These are phyloP conservation scores for Phytophthora niederhauseri DNA, from an alignment of 352 stramenopile genomes.

Conservation along the genomic window DNA sequence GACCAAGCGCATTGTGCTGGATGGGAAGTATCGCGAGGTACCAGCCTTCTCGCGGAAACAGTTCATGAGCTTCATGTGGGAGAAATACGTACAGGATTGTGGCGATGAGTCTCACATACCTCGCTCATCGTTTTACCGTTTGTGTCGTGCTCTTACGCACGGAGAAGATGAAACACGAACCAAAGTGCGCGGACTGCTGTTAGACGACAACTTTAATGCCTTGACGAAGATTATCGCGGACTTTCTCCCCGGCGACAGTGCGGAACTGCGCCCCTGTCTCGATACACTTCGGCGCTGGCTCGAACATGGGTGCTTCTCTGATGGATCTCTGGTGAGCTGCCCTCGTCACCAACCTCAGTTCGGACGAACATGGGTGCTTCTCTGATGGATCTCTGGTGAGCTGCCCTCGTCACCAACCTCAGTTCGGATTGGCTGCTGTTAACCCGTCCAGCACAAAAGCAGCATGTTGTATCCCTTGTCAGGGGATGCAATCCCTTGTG, in stretches of 20 bases:
- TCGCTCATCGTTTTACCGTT: constrained; percentile 1
- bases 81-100: background rate
- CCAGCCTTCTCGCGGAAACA: constrained; percentile 4
- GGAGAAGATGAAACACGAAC: background rate
- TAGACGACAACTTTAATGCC: constrained; percentile 2
- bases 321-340: background rate
- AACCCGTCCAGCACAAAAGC: background rate
- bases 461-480: background rate
- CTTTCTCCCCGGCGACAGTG: background rate
- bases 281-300: background rate
- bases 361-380: background rate
- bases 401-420: background rate
- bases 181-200: background rate
- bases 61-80: background rate
- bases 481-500: background rate
- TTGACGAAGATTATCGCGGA: background rate
- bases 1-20: constrained; percentile 12
- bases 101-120: background rate
- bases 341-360: background rate
- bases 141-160: constrained; percentile 1
- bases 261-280: background rate
- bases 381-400: background rate
- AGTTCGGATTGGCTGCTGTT: background rate
- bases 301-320: background rate
- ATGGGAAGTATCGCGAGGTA: constrained; percentile 7